Percentiles rank a stretch among this genome's conserved stretches.
Conservation (phyloP, 495 filamentous ascomycete species). For the Neurospora tetraspora region DNA sequence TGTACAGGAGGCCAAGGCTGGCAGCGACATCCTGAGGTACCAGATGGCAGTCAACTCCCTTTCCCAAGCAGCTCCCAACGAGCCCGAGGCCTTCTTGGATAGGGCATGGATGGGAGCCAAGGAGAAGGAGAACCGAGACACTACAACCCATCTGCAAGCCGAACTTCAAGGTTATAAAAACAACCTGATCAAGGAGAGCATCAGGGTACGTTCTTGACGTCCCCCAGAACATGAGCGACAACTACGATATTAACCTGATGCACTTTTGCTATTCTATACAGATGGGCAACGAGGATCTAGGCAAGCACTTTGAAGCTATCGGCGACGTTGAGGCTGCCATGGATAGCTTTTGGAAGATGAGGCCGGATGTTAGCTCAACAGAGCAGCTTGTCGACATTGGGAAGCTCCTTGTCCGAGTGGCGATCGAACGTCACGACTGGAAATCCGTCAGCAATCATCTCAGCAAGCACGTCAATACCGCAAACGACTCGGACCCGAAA, state of each 20-base stretch:
- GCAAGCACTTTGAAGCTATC: conserved; percentile 34
- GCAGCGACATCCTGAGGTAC: conserved; percentile 65
- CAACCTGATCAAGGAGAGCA: conserved; percentile 95
- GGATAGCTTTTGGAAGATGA: conserved; percentile 35
- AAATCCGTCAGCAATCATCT: conserved; percentile 52
- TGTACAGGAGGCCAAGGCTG: conserved; percentile 63
- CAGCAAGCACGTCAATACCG: conserved; percentile 46
- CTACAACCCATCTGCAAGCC: conserved; percentile 62
- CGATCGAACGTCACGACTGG: conserved; percentile 38
- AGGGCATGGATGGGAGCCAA: conserved; percentile 56
- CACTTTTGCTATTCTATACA: conserved; percentile 3
- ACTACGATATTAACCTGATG: background rate
- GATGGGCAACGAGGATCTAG: conserved; percentile 41
- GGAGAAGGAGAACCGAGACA: conserved; percentile 50
- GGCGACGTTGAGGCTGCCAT: conserved; percentile 30
- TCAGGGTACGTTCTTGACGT: conserved; percentile 51
- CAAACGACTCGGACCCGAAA: conserved; percentile 39
- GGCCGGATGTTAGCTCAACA: conserved; percentile 34
- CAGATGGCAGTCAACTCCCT: conserved; percentile 56
- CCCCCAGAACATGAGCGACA: background rate
- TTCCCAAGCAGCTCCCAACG: conserved; percentile 49
- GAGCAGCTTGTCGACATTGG: conserved; percentile 34
- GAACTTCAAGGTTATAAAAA: conserved; percentile 94
- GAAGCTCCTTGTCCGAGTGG: conserved; percentile 32
- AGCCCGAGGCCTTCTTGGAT: conserved; percentile 59